Percentiles rank a stretch among this genome's conserved stretches.
Evolutionary conservation across 805 yeast genomes (phyloP).

Genomic region (Candida bentonensis): DNA sequence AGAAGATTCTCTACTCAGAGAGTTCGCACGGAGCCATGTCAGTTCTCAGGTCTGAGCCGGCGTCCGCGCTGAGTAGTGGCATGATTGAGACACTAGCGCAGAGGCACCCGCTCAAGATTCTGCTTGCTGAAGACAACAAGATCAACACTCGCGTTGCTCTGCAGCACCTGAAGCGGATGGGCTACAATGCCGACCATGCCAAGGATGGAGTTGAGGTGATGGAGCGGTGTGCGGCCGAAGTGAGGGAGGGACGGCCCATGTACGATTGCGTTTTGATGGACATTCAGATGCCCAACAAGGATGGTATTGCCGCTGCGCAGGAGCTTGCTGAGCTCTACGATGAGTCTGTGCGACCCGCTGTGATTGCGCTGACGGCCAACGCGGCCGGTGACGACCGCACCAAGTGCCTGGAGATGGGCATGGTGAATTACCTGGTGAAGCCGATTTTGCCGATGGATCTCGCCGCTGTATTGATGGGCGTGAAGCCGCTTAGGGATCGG

Average conservation of each 20-base stretch:
- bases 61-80: slow-evolving; percentile 11
- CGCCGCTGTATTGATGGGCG: slow-evolving; percentile 23
- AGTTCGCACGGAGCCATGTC: not conserved
- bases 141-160: slow-evolving; percentile 37
- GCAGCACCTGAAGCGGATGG: slow-evolving; percentile 34
- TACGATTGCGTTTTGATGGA: slow-evolving; percentile 44
- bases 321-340: slow-evolving; percentile 25
- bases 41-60: not conserved
- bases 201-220: slow-evolving; percentile 35
- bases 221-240: slow-evolving; percentile 20
- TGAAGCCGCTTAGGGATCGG: slow-evolving; percentile 8
- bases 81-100: slow-evolving; percentile 11
- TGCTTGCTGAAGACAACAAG: slow-evolving; percentile 42
- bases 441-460: slow-evolving; percentile 37
- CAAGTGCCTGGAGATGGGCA: slow-evolving; percentile 33
- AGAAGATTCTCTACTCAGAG: slow-evolving; percentile 8
- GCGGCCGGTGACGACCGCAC: slow-evolving; percentile 40
- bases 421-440: slow-evolving; percentile 39
- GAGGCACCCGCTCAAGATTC: slow-evolving; percentile 30
- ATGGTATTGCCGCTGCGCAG: slow-evolving; percentile 35
- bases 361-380: slow-evolving; percentile 37
- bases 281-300: slow-evolving; percentile 41
- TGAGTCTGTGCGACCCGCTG: slow-evolving; percentile 22
- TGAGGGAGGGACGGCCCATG: slow-evolving; percentile 20
- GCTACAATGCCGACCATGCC: slow-evolving; percentile 38